phyloP scores from a whole-genome alignment of 495 filamentous ascomycete species.

The Oleoguttula mirabilis region DNA sequence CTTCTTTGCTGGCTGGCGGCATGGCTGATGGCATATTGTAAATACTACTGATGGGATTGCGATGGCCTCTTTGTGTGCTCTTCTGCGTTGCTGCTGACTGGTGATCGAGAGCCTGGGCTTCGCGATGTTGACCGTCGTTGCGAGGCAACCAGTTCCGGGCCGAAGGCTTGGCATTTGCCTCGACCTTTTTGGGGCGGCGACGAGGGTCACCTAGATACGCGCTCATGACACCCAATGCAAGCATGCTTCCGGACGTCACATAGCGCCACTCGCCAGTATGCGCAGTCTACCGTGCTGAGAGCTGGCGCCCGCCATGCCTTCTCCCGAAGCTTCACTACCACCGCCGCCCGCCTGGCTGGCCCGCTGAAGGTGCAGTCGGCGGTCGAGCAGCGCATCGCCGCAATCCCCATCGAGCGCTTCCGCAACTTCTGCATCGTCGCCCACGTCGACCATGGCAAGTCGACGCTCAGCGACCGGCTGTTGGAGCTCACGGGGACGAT shows the following conservation, averaged over 20 bases:
- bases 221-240: conserved; percentile 32
- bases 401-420: conserved; percentile 81
- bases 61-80: too few relatives aligned
- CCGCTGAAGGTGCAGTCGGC: conserved; percentile 30
- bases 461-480: conserved; percentile 80
- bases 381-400: conserved; percentile 69
- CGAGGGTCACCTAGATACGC: too few relatives aligned
- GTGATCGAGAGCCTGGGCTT: not conserved
- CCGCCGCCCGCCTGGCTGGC: conserved; percentile 29
- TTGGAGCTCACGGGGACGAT: conserved; percentile 95
- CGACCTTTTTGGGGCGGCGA: too few relatives aligned
- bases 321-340: conserved; percentile 33
- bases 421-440: conserved; percentile 98
- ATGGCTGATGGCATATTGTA: conserved; percentile 20
- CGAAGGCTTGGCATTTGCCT: too few relatives aligned
- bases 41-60: not conserved
- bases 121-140: too few relatives aligned
- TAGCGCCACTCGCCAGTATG: conserved; percentile 9
- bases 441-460: conserved; percentile 98
- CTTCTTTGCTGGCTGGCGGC: conserved; percentile 43
- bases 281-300: not conserved
- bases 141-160: too few relatives aligned
- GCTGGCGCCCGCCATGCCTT: not conserved
- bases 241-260: conserved; percentile 21
- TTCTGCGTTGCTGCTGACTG: too few relatives aligned